Evolutionary conservation across 2,329 filamentous ascomycete genomes (phyloP).

Genomic region (Byssochlamys sp.): DNA sequence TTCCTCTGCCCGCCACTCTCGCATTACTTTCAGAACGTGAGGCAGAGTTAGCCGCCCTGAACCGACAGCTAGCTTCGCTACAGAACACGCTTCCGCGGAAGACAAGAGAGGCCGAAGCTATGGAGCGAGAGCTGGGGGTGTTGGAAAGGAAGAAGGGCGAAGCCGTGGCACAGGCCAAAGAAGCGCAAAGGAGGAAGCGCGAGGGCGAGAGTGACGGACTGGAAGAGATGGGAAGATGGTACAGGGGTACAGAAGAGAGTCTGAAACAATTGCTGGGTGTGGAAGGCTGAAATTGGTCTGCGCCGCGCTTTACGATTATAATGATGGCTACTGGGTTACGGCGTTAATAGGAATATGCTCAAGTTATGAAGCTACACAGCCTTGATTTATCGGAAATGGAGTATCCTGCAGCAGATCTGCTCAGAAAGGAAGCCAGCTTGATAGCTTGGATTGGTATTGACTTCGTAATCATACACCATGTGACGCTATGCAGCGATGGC

Average conservation of each 20-base stretch:
- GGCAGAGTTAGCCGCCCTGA: conserved; percentile 31
- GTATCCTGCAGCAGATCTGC: conserved; percentile 6
- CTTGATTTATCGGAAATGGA: neutral
- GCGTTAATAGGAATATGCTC: conserved; percentile 14
- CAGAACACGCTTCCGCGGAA: conserved; percentile 37
- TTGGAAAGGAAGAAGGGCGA: conserved; percentile 38
- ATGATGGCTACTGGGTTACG: conserved; percentile 9
- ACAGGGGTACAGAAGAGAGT: conserved; percentile 31
- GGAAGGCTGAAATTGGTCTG: conserved; percentile 12
- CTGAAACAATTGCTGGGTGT: conserved; percentile 31
- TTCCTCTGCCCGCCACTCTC: conserved; percentile 33
- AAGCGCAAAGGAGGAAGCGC: conserved; percentile 32
- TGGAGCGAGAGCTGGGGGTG: conserved; percentile 34
- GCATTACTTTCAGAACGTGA: conserved; percentile 31
- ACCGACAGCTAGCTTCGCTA: conserved; percentile 32
- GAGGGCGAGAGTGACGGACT: conserved; percentile 38
- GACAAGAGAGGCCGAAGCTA: conserved; percentile 34
- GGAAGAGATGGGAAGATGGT: conserved; percentile 40
- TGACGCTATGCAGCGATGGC: conserved; percentile 30
- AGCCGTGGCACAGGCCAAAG: conserved; percentile 39
- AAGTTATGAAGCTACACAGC: neutral
- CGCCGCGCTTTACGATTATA: conserved; percentile 10
- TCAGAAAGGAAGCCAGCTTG: conserved; percentile 27
- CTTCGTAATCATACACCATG: conserved; percentile 33
- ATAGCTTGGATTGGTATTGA: conserved; percentile 28